Base-by-base conservation (phyloP, 2,329 filamentous ascomycete species). In the Didymella segeticola region DNA sequence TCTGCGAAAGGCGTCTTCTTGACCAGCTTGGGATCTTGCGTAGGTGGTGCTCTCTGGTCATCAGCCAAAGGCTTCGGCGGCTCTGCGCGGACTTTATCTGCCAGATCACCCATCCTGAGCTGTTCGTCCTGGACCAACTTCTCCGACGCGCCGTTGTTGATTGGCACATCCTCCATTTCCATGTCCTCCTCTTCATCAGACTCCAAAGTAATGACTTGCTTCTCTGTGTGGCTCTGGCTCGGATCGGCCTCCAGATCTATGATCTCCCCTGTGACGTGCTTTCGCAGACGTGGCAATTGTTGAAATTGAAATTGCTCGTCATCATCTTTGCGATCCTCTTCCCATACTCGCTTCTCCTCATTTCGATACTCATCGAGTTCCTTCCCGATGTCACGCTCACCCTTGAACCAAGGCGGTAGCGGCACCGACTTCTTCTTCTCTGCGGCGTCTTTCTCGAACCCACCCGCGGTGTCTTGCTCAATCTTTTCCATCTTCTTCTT, bases 381-480 rank as follows among this genome's bases (percentile, higher is more conserved):
- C 2, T 76, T 52, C 4, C 60, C 52, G 10, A 75, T 68, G 20
- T 82, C 80, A 5, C 86, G 75, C 57, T 78, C 73, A 3, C 86
- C 83, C 2, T 78, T 76, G 66, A 95, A 83, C 90, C 90, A 95
- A 0, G 90, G 90, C 1, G 90, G 90, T 7, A 93, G 69, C 0
- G 88, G 87, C n/a, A 78, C 80, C 1, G 83, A 78, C 74, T 71
- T 80, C 67, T 63, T 76, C 46, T 74, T 73, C 6, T 70, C 64
- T 11, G 70, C 69, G 3, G 62, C 50, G 6, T 77, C 79, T 59
- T 79, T 84, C 49, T 88, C 83, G 64, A 92, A 91, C 0, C 88
- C 89, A 19, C 88, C 88, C 30, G 84, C 82, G 55, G 78, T 73
- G 5, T 84, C 82, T 46, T 83, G 78, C 52, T 83, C 76, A 46